Evolutionary conservation across 2,329 filamentous ascomycete species (phyloP).

Genomic region (Pseudogymnoascus sp.): DNA sequence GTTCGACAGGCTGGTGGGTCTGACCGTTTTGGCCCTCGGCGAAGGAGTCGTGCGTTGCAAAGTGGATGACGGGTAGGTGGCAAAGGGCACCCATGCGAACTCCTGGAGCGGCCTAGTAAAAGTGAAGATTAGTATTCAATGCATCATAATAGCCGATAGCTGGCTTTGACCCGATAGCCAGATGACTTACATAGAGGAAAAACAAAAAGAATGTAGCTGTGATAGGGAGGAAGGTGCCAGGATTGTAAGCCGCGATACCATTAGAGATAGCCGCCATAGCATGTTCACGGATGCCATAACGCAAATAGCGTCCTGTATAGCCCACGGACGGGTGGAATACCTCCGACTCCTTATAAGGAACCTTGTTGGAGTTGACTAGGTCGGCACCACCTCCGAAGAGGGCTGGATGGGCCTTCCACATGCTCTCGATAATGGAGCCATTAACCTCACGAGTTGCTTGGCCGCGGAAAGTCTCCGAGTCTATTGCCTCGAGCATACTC

Average conservation of each 20-base stretch:
- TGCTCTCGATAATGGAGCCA: constrained; percentile 21
- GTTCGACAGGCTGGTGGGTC: constrained; percentile 53
- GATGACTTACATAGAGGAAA: constrained; percentile 30
- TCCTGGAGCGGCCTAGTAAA: constrained; percentile 33
- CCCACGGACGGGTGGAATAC: constrained; percentile 37
- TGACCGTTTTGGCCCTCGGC: constrained; percentile 40
- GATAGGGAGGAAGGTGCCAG: constrained; percentile 36
- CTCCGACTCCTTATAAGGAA: constrained; percentile 32
- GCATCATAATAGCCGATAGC: neutral
- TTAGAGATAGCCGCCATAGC: constrained; percentile 36
- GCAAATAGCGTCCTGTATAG: constrained; percentile 21
- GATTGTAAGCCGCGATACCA: constrained; percentile 38
- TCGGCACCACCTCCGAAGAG: constrained; percentile 32
- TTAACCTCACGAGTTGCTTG: constrained; percentile 34
- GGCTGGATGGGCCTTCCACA: constrained; percentile 19
- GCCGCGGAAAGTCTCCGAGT: too few relatives aligned
- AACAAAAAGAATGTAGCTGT: constrained; percentile 43
- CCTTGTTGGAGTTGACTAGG: constrained; percentile 39
- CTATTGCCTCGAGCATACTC: too few relatives aligned
- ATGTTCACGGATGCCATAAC: constrained; percentile 38
- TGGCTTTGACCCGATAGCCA: neutral
- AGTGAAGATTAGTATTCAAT: neutral
- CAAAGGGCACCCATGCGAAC: constrained; percentile 40
- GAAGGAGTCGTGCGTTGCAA: constrained; percentile 39
- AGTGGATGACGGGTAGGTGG: constrained; percentile 36